A percentile compares a stretch with the other conserved stretches of the same genome.
These are phyloP conservation scores for Chlorella ohadii DNA, from an alignment of 139 green algal species.

Conservation along the genomic window DNA sequence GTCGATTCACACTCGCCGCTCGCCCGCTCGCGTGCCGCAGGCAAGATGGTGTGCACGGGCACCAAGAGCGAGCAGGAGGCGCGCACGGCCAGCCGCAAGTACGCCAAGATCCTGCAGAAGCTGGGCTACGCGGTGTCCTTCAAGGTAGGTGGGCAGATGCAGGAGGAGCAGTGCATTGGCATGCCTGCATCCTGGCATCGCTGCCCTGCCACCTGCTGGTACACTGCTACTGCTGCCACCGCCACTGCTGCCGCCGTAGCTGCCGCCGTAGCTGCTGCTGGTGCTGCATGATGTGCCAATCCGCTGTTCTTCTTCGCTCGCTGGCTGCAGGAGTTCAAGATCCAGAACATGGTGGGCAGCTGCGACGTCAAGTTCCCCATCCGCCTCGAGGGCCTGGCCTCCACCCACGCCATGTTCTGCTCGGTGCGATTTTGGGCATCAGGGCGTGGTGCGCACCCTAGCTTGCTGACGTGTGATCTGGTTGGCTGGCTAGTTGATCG, in stretches of 20 bases:
- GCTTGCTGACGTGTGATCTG: no score
- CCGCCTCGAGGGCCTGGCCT: constrained; percentile 92
- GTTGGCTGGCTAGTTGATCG: no score
- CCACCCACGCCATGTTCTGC: constrained; percentile 88
- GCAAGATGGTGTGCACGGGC: constrained; percentile 98
- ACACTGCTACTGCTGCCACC: not conserved
- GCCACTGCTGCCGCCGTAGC: not conserved
- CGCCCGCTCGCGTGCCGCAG: constrained; percentile 14
- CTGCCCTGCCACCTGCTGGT: no score
- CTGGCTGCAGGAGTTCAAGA: constrained; percentile 32
- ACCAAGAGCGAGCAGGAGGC: constrained; percentile 90
- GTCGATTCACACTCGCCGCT: no score
- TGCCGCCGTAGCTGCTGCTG: not conserved
- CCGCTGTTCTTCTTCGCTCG: not conserved
- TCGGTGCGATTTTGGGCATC: constrained; percentile 44
- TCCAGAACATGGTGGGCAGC: constrained; percentile 98
- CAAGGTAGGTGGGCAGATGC: constrained; percentile 58
- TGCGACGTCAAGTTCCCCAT: constrained; percentile 99
- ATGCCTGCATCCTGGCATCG: no score
- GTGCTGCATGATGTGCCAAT: no score
- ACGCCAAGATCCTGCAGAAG: constrained; percentile 95
- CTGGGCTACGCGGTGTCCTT: constrained; percentile 86
- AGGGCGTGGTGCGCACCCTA: no score
- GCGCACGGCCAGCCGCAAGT: constrained; percentile 81
- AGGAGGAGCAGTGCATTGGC: not conserved